Conservation (phyloP, 139 green algal genomes). For the Diplosphaera chodatii region DNA sequence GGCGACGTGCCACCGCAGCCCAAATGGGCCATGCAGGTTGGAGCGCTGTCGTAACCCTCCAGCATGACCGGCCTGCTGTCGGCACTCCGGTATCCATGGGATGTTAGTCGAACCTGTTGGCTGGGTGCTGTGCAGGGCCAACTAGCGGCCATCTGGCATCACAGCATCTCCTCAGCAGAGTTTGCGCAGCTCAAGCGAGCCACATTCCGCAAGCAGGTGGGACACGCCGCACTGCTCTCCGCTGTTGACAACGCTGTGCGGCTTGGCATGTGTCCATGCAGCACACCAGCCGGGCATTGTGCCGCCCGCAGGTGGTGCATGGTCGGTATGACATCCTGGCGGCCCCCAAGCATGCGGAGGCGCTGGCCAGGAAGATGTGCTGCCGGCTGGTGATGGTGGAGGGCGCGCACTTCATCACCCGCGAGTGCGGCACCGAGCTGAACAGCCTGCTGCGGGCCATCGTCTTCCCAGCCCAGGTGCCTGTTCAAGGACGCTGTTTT, state of each 20-base stretch:
- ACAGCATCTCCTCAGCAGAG: constrained; percentile 26
- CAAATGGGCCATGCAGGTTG: background rate
- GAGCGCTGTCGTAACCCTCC: no score
- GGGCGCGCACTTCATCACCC: constrained; percentile 43
- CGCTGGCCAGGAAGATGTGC: constrained; percentile 19
- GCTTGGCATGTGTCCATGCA: no score
- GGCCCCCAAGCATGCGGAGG: constrained; percentile 26
- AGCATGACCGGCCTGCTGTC: no score
- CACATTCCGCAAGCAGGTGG: background rate
- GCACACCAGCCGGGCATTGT: no score
- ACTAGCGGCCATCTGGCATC: constrained; percentile 41
- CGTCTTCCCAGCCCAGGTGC: constrained; percentile 7
- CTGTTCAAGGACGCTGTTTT: no score
- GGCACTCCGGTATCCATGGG: no score
- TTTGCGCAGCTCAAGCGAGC: background rate
- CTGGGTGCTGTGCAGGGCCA: constrained; percentile 26
- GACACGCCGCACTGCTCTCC: background rate
- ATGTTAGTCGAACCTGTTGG: no score
- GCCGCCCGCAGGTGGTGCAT: constrained; percentile 36
- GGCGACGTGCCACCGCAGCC: background rate
- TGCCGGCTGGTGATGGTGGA: constrained; percentile 32
- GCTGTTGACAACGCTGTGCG: background rate
- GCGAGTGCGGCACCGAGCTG: constrained; percentile 39
- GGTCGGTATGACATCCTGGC: constrained; percentile 46
- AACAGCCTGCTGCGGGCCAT: constrained; percentile 32